phyloP scores from a whole-genome alignment of 768 basidiomycete genomes.

The Lentinus tigrinus region DNA sequence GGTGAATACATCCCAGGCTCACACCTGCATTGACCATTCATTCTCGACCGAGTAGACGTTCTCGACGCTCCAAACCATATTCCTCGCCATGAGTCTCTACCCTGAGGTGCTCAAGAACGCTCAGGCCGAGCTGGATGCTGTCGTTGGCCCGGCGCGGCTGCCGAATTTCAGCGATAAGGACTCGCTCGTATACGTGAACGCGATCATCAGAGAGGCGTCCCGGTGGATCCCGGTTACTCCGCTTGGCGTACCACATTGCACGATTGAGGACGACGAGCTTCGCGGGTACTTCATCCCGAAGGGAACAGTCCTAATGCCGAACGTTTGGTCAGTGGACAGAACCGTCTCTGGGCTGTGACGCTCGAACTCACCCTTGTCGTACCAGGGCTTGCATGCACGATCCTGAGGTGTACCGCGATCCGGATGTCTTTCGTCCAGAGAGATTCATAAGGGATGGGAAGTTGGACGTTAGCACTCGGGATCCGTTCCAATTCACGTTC shows the following conservation, averaged over 20 bases:
- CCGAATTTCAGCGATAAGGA: slow-evolving; percentile 13
- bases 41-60: neutral
- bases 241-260: slow-evolving; percentile 28
- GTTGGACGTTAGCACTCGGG: neutral
- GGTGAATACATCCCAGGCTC: neutral
- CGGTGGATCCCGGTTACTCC: slow-evolving; percentile 12
- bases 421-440: slow-evolving; percentile 9
- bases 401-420: neutral
- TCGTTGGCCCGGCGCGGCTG: slow-evolving; percentile 11
- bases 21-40: neutral
- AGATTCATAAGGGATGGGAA: slow-evolving; percentile 6
- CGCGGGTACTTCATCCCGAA: slow-evolving; percentile 37
- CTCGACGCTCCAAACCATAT: slow-evolving; percentile 4
- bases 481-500: neutral
- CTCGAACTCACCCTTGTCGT: neutral
- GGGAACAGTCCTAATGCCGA: slow-evolving; percentile 20
- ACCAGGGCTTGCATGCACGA: slow-evolving; percentile 3
- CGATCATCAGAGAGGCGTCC: slow-evolving; percentile 15
- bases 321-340: slow-evolving; percentile 12
- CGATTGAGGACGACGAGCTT: slow-evolving; percentile 38
- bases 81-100: slow-evolving; percentile 13
- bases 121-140: slow-evolving; percentile 16
- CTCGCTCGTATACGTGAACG: slow-evolving; percentile 14
- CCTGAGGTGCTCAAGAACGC: slow-evolving; percentile 13
- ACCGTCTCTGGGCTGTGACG: neutral